These are phyloP conservation scores for Trametes villosa DNA, from an alignment of 768 basidiomycete genomes.

Conservation along the genomic window DNA sequence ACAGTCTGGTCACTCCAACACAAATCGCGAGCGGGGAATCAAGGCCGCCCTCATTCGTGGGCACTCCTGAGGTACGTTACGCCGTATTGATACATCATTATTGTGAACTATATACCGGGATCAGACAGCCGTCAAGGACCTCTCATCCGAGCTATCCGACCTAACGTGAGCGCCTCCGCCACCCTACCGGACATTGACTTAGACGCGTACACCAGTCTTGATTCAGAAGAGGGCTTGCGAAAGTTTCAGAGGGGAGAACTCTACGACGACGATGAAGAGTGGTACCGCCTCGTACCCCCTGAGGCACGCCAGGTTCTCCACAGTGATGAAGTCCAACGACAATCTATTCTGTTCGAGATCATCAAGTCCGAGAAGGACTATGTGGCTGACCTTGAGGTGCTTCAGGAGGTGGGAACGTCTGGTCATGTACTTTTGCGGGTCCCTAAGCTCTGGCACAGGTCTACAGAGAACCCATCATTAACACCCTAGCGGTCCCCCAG, in stretches of 20 bases:
- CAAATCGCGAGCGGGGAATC: conserved; percentile 26
- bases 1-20: conserved; percentile 16
- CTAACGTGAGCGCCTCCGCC: conserved; percentile 24
- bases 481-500: conserved; percentile 64
- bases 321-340: conserved; percentile 79
- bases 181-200: background rate
- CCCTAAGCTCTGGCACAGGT: conserved; percentile 48
- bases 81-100: background rate
- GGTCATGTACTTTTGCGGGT: background rate
- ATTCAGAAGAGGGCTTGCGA: conserved; percentile 63
- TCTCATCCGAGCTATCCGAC: conserved; percentile 32
- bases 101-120: conserved; percentile 15
- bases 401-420: conserved; percentile 58
- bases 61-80: conserved; percentile 32
- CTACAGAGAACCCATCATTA: conserved; percentile 68
- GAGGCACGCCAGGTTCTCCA: conserved; percentile 72
- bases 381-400: conserved; percentile 74
- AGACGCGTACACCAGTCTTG: conserved; percentile 44
- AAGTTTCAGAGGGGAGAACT: conserved; percentile 73
- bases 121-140: conserved; percentile 21
- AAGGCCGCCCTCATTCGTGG: conserved; percentile 32
- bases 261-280: conserved; percentile 73
- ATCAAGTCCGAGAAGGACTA: conserved; percentile 91
- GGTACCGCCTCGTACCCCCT: conserved; percentile 79
- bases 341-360: conserved; percentile 87